Conservation (phyloP, 2,329 filamentous ascomycete genomes). For the Exophiala dermatitidis region DNA sequence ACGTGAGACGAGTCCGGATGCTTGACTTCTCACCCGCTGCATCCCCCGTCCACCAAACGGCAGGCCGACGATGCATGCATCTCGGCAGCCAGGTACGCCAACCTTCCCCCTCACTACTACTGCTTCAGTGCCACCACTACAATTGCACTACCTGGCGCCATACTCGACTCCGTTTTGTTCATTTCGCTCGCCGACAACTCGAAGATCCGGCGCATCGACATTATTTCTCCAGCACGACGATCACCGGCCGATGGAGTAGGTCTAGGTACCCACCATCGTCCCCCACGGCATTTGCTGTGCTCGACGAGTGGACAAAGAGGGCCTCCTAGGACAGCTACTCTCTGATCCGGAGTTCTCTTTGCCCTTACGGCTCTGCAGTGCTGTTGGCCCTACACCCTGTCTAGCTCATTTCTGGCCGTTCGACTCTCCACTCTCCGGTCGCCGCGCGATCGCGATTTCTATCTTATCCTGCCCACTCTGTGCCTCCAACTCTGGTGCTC, state of each 20-base stretch:
- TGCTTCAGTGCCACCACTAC: too few species aligned
- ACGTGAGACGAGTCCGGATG: not conserved
- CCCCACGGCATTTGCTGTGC: conserved; percentile 13
- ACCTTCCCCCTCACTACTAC: not conserved
- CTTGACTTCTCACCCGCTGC: not conserved
- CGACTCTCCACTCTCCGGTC: conserved; percentile 20
- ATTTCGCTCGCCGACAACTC: not conserved
- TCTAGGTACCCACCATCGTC: conserved; percentile 12
- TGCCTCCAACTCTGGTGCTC: conserved; percentile 20
- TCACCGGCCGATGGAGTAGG: not conserved
- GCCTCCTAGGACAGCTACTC: not conserved
- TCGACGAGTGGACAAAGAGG: too few species aligned
- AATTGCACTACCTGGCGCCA: not conserved
- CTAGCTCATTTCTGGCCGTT: conserved; percentile 11
- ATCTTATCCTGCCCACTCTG: conserved; percentile 21
- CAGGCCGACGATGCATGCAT: not conserved
- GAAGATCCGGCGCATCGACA: not conserved
- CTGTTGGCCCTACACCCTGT: conserved; percentile 14
- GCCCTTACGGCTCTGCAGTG: not conserved
- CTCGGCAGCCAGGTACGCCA: conserved; percentile 1
- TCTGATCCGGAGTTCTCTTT: conserved; percentile 6
- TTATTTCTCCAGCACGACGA: not conserved
- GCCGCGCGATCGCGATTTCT: conserved; percentile 25
- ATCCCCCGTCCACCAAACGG: not conserved
- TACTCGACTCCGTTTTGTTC: not conserved